Base-by-base conservation (phyloP, 2,329 filamentous ascomycete species). In the Chalara sp. region DNA sequence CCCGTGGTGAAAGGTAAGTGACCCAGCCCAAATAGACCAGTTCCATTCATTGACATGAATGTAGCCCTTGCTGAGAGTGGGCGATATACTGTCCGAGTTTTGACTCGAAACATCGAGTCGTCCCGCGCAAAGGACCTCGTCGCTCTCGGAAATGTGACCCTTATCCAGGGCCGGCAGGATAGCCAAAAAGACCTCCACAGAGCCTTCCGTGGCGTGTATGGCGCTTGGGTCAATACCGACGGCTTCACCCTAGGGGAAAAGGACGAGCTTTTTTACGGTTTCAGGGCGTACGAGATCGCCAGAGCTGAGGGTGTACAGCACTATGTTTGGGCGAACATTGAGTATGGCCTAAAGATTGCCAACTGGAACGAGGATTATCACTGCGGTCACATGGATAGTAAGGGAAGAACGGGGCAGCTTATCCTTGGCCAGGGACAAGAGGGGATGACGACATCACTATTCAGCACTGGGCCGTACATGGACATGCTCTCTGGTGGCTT, bases 161-260 rank as follows among this genome's bases (percentile, higher is more conserved):
- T 49, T 32, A 32, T 52, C 6, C 43, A 54, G 46, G 52, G 50
- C 28, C 33, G 35, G n/a, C 46, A 48, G 30, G 47, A 49, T 37
- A 49, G 50, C 45, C 33, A 52, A 37, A 28, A 52, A 13, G 40
- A 51, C 35, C 35, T 39, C 35, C 35, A 39, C n/a, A 39, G 8
- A n/a, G 35, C 35, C 8, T 39, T 39, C n/a, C 21, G 41, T 48
- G 55, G 54, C 8, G 53, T 54, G 21, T 55, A 58, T 47, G 54
- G 58, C 6, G 55, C 57, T 6, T 61, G 51, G 40, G 53, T 61
- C 11, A 61, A 61, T 35, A 53, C 52, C 8, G 58, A 61, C 47
- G 58, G 58, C 12, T 61, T 61, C 35, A 58, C 53, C 5, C 30
- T 58, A 6, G 58, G 58, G 8, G 58, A 61, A 42, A 61, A 58